Base-by-base conservation (phyloP, 257 asterid genomes). In the Solanum peruvianum region DNA sequence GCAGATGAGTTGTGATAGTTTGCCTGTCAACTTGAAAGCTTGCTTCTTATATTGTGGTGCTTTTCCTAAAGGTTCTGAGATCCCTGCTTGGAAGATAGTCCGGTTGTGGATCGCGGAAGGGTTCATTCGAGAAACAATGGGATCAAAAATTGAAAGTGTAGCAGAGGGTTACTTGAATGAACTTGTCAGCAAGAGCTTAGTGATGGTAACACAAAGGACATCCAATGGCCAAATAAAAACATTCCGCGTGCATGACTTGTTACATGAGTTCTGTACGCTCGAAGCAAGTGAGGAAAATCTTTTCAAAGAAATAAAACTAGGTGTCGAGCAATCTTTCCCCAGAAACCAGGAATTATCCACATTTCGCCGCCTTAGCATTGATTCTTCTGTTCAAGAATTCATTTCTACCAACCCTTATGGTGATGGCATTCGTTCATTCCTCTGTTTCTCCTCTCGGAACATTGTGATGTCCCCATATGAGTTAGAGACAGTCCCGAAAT, bases 91-190 rank as follows among this genome's bases (percentile, higher is more conserved):
- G 89, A 92, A 85, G 73, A 56, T 93, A 86, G 85, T 56, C 20
- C 62, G 83, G 1, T 60, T 93, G 71, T 93, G 96, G 96, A 89
- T 93, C 0, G 94, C 93, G 0, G 95, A 93, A 88, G 94, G 94
- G 16, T 93, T 92, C 85, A 42, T 93, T 31, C 88, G 56, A 82
- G 47, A 23, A 1, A 52, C 76, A 20, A 64, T 4, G 6, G 76
- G 69, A 7, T 15, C 49, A 44, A 89, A 80, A 56, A 0, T 88
- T 85, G 96, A 92, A 88, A 86, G 87, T 77, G 73, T 52, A 21
- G 95, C 96, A 1, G 88, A 89, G 31, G 89, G 71, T 9, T 85
- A 85, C 76, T 3, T 93, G 88, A 49, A 88, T n/a, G 92, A 89
- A 1, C 91, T 93, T 6, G 89, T 93, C 5, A 72, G 60, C 58